Percentiles rank a stretch among this genome's conserved stretches.
These are phyloP conservation scores for Endotrypanum monterogeii DNA, from an alignment of 208 protist genomes.

Conservation along the genomic window DNA sequence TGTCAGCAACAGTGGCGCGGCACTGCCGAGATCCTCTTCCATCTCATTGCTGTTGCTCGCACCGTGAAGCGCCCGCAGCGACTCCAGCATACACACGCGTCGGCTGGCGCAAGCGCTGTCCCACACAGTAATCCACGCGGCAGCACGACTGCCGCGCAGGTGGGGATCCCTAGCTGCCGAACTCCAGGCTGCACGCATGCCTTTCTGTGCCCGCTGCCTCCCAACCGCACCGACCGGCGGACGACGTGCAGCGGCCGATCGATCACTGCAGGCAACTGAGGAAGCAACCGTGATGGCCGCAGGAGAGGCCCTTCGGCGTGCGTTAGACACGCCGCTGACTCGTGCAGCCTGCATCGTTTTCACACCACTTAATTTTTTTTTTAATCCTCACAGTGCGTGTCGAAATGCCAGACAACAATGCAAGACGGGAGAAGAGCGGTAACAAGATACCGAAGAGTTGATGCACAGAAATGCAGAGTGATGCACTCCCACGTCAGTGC, in stretches of 20 bases:
- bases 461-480: background rate
- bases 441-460: background rate
- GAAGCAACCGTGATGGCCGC: background rate
- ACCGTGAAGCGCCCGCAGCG: conserved; percentile 62
- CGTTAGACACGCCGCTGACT: background rate
- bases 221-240: background rate
- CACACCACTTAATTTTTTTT: background rate
- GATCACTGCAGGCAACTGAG: background rate
- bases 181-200: conserved; percentile 11
- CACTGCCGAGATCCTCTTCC: conserved; percentile 74
- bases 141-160: conserved; percentile 51
- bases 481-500: background rate
- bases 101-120: conserved; percentile 48
- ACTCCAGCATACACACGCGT: conserved; percentile 66
- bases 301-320: background rate
- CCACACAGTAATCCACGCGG: conserved; percentile 68
- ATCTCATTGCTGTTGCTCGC: conserved; percentile 66
- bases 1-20: conserved; percentile 77
- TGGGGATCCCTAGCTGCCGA: conserved; percentile 27
- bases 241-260: background rate
- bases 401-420: background rate
- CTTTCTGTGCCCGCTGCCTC: background rate
- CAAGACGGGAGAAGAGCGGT: background rate
- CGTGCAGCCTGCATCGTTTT: background rate
- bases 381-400: background rate